Evolutionary conservation across 768 basidiomycete genomes (phyloP).

Genomic region (Macrolepiota fuliginosa): DNA sequence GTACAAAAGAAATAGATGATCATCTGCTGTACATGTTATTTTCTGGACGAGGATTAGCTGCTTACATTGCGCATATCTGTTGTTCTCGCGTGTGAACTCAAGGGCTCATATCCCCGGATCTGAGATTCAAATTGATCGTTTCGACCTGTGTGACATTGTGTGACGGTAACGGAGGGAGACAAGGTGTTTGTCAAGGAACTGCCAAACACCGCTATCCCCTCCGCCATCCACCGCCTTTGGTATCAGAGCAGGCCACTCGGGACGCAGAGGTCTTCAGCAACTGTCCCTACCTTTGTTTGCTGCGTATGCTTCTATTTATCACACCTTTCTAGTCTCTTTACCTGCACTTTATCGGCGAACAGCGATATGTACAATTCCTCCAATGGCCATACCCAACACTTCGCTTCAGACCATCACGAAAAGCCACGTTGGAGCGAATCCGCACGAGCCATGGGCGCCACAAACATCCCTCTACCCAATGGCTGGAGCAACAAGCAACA

Average conservation of each 20-base stretch:
- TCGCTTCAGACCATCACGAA: conserved; percentile 20
- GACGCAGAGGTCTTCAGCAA: neutral
- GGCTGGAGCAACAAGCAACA: neutral
- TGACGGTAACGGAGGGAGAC: conserved; percentile 3
- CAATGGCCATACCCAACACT: conserved; percentile 24
- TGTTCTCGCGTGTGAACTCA: neutral
- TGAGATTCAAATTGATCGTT: neutral
- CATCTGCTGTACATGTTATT: neutral
- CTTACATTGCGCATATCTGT: neutral
- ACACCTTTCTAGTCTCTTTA: conserved; percentile 7
- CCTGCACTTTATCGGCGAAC: conserved; percentile 1
- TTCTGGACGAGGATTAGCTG: neutral
- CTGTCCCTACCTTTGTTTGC: conserved; percentile 4
- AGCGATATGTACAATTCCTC: conserved; percentile 24
- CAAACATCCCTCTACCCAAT: conserved; percentile 25
- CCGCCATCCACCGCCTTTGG: neutral
- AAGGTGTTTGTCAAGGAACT: neutral
- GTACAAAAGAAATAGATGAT: neutral
- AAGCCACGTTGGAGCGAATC: conserved; percentile 20
- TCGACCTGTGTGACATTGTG: neutral
- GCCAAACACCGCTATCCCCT: conserved; percentile 4
- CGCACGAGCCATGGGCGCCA: conserved; percentile 29
- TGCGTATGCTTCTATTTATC: conserved; percentile 18
- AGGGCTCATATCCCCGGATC: neutral
- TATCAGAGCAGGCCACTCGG: neutral